Evolutionary conservation across 2,329 filamentous ascomycete species (phyloP), one percentile per base, ranked within the genome.

Genomic region (Aspergillus tanneri): DNA sequence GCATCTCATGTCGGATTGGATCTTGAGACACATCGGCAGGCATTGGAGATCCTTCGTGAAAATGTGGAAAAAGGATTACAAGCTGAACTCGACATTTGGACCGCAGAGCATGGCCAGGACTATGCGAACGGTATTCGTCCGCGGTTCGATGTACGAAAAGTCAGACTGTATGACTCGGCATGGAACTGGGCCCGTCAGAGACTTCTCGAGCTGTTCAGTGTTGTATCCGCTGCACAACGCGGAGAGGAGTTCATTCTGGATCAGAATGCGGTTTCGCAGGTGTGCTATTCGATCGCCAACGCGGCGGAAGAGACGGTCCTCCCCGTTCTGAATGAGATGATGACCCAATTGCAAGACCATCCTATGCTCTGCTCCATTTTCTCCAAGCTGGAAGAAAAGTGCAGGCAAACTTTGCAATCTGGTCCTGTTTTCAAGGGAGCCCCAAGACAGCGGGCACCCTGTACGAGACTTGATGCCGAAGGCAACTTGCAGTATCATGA

Each of bases 141-240:
- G 9, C 86, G 90, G 14, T 99, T 99, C 74, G 95, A 88, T 65
- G 77, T 89, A 4, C 83, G 97, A 54, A 99, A 99, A 72, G 93
- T 93, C 24, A 87, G 93, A 66, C 85, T 93, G 7, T 99, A 99
- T 74, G 93, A 99, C 70, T 97, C 93, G 0, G 95, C 90, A 0
- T 99, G 93, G 93, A 99, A 99, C 72, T 99, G 93, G 93, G 93
- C 90, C 53, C 87, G 93, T 43, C 93, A 99, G 69, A 93, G 99
- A 70, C 92, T 91, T 22, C 83, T 99, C 44, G 93, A 82, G 76
- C 99, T 99, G 92, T 99, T n/a, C n/a, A 93, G 78, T 99, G 90
- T 74, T 93, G 99, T 66, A 95, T 99, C 66, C 96, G 99, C 66
- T 99, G 99, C 63, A 93, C 93, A 49, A 85, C 92, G 52, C 83